Conservation (phyloP, 257 asterid genomes). For the Gentiana macrophylla region DNA sequence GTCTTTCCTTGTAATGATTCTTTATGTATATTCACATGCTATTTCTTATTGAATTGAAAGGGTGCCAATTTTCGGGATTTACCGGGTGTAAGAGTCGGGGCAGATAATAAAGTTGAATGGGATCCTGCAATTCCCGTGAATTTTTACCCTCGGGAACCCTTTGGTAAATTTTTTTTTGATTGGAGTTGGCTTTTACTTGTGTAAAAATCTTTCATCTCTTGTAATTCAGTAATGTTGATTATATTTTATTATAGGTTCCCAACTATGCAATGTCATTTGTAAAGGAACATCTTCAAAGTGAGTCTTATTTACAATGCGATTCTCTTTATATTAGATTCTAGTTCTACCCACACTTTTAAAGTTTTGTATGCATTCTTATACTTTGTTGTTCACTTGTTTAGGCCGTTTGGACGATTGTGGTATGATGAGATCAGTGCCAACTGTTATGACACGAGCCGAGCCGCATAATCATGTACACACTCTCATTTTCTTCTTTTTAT, state of each 20-base stretch:
- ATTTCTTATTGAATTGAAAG: constrained; percentile 20
- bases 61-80: constrained; percentile 78
- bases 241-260: constrained; percentile 46
- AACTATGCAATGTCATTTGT: constrained; percentile 67
- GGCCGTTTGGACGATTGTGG: constrained; percentile 95
- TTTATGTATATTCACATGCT: background rate
- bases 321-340: background rate
- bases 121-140: constrained; percentile 40
- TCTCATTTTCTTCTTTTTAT: background rate
- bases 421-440: constrained; percentile 87
- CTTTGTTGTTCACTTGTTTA: constrained; percentile 9
- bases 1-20: background rate
- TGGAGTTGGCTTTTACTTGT: background rate
- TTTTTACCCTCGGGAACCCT: constrained; percentile 56
- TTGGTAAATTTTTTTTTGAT: constrained; percentile 36
- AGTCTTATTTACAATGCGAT: background rate
- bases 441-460: constrained; percentile 81
- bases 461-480: constrained; percentile 71
- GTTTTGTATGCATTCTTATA: background rate
- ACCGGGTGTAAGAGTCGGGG: constrained; percentile 50
- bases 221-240: background rate
- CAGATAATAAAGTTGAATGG: constrained; percentile 56
- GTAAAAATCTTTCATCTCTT: background rate
- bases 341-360: background rate
- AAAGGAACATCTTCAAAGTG: constrained; percentile 56